phyloP scores from a whole-genome alignment of 345 rosid species.

The Citrus reticulata region DNA sequence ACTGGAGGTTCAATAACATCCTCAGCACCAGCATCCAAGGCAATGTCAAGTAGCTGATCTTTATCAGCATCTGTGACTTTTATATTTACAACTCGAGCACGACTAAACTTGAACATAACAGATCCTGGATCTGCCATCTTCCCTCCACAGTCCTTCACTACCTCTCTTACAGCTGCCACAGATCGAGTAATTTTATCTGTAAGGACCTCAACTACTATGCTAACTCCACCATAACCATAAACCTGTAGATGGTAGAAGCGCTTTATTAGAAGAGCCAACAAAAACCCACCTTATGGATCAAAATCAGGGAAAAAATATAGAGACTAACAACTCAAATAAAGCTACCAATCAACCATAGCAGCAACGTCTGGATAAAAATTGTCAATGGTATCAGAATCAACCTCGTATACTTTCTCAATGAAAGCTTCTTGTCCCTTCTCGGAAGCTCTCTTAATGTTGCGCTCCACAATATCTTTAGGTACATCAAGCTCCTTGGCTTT shows the following conservation, averaged over 20 bases:
- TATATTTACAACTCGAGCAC: constrained; percentile 69
- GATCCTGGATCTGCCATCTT: constrained; percentile 98
- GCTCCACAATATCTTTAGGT: constrained; percentile 92
- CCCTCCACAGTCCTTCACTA: constrained; percentile 82
- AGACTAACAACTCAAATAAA: neutral
- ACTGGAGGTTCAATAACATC: constrained; percentile 85
- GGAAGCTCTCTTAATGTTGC: constrained; percentile 83
- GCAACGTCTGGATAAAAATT: constrained; percentile 14
- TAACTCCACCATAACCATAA: constrained; percentile 91
- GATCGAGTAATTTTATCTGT: constrained; percentile 89
- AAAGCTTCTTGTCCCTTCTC: constrained; percentile 91
- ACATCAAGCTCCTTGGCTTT: constrained; percentile 87
- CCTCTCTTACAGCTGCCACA: constrained; percentile 77
- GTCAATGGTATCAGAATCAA: constrained; percentile 18
- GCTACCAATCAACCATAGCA: neutral
- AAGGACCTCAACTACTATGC: constrained; percentile 85
- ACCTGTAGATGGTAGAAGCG: constrained; percentile 43
- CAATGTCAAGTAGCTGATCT: constrained; percentile 72
- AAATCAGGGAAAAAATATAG: neutral
- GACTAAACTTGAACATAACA: constrained; percentile 85
- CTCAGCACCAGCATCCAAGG: constrained; percentile 93
- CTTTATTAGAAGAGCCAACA: constrained; percentile 11
- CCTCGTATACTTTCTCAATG: constrained; percentile 88
- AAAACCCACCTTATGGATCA: neutral
- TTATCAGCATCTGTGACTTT: constrained; percentile 69